A percentile compares a stretch with the other conserved stretches of the same genome.
Conservation (phyloP, 352 stramenopile species). For the Phytopythium montanum region DNA sequence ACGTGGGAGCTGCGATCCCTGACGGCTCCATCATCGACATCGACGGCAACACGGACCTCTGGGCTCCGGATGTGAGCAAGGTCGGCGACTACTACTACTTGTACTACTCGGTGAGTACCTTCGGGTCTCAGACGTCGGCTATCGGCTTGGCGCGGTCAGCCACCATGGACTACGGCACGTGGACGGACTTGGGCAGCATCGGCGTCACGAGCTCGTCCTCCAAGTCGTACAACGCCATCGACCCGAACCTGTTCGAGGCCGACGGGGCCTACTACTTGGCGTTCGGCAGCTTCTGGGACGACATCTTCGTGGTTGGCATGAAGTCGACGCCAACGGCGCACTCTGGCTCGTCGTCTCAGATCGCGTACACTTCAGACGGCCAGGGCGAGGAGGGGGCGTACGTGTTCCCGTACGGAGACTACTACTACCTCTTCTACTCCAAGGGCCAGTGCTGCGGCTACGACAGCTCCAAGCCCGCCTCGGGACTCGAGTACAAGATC, state of each 20-base stretch:
- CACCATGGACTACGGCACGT: constrained; percentile 37
- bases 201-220: constrained; percentile 29
- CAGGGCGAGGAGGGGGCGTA: constrained; percentile 30
- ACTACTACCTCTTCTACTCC: constrained; percentile 47
- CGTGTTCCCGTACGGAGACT: constrained; percentile 32
- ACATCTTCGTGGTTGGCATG: constrained; percentile 22
- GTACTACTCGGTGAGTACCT: constrained; percentile 54
- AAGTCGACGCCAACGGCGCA: constrained; percentile 11
- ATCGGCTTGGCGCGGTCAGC: constrained; percentile 38
- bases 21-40: constrained; percentile 41
- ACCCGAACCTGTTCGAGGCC: constrained; percentile 36
- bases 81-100: constrained; percentile 49
- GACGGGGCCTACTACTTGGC: constrained; percentile 36
- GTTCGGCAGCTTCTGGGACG: constrained; percentile 45
- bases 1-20: constrained; percentile 36
- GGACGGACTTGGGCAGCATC: constrained; percentile 11
- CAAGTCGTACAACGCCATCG: constrained; percentile 54
- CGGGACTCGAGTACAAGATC: constrained; percentile 26
- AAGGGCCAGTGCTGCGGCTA: constrained; percentile 34
- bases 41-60: constrained; percentile 40
- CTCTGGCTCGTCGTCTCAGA: constrained; percentile 10
- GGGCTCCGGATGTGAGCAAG: constrained; percentile 43
- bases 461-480: constrained; percentile 21
- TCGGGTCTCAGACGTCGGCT: constrained; percentile 39
- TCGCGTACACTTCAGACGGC: constrained; percentile 22